phyloP scores from a whole-genome alignment of 805 yeast species.

The Ogataea minuta region DNA sequence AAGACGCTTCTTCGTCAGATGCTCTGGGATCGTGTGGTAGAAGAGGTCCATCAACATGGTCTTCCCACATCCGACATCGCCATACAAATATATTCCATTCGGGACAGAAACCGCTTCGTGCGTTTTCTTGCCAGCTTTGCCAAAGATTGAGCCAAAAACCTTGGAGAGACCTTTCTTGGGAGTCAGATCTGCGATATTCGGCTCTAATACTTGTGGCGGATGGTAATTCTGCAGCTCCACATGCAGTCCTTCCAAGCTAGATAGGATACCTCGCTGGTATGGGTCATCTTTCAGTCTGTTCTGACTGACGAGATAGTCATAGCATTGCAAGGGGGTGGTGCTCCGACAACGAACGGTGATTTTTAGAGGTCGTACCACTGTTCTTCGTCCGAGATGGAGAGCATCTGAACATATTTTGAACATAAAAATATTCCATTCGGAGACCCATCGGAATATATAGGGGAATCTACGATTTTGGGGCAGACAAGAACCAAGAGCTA shows the following conservation, averaged over 20 bases:
- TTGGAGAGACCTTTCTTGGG: conserved; percentile 47
- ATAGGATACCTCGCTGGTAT: conserved; percentile 73
- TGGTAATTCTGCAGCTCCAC: conserved; percentile 48
- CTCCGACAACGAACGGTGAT: conserved; percentile 10
- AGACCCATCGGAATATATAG: conserved; percentile 2
- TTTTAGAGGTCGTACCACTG: neutral
- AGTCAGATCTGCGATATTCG: conserved; percentile 48
- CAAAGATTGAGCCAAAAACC: conserved; percentile 33
- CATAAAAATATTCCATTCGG: conserved; percentile 8
- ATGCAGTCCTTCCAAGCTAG: conserved; percentile 60
- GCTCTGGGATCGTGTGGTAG: conserved; percentile 76
- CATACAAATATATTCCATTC: conserved; percentile 86
- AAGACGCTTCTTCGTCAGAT: conserved; percentile 73
- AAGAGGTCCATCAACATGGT: conserved; percentile 98
- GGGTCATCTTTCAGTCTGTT: conserved; percentile 67
- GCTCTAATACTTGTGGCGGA: conserved; percentile 60
- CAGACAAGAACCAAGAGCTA: no score
- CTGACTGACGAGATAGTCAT: conserved; percentile 28
- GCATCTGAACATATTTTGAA: neutral
- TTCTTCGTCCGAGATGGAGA: neutral
- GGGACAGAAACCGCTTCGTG: conserved; percentile 43
- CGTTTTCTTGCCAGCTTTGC: conserved; percentile 5
- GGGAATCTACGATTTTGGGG: no score
- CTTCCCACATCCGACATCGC: conserved; percentile 98
- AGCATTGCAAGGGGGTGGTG: conserved; percentile 31